phyloP scores from a whole-genome alignment of 2,329 filamentous ascomycete species.

The Shiraia sp. region DNA sequence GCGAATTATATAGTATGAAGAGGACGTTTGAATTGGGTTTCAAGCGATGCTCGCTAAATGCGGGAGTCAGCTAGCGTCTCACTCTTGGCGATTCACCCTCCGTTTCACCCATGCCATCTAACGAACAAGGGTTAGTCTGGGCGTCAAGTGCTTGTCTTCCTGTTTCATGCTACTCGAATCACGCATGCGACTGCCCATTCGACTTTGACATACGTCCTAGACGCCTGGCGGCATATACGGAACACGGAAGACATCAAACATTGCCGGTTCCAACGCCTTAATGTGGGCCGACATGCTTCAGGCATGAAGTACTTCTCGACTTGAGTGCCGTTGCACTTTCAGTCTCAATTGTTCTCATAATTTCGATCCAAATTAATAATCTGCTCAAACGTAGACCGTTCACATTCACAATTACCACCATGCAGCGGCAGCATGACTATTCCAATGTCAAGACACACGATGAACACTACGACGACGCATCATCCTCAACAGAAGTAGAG shows the following conservation, averaged over 20 bases:
- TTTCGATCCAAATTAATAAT: constrained; percentile 11
- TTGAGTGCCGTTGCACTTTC: constrained; percentile 16
- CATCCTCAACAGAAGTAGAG: constrained; percentile 40
- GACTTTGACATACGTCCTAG: constrained; percentile 6
- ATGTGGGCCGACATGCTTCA: constrained; percentile 13
- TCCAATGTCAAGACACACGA: constrained; percentile 27
- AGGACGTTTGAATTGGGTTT: constrained; percentile 28
- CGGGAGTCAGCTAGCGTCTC: constrained; percentile 26
- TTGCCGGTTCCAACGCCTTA: constrained; percentile 17
- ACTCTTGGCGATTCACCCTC: constrained; percentile 37
- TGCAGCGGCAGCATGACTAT: constrained; percentile 38
- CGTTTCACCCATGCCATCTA: constrained; percentile 32
- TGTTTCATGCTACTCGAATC: constrained; percentile 18
- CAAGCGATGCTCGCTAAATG: constrained; percentile 25
- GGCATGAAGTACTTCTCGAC: constrained; percentile 18
- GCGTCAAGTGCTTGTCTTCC: constrained; percentile 13
- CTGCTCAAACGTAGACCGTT: no score
- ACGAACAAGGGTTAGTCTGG: constrained; percentile 22
- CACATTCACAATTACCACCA: constrained; percentile 13
- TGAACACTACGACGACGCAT: constrained; percentile 34
- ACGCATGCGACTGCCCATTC: constrained; percentile 14
- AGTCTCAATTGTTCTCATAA: constrained; percentile 35
- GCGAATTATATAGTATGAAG: no score
- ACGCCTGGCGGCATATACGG: constrained; percentile 15
- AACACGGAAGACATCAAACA: constrained; percentile 23